A percentile compares a stretch with the other conserved stretches of the same genome.
phyloP scores from a whole-genome alignment of 805 yeast species.

The Kluyveromyces starmeri region DNA sequence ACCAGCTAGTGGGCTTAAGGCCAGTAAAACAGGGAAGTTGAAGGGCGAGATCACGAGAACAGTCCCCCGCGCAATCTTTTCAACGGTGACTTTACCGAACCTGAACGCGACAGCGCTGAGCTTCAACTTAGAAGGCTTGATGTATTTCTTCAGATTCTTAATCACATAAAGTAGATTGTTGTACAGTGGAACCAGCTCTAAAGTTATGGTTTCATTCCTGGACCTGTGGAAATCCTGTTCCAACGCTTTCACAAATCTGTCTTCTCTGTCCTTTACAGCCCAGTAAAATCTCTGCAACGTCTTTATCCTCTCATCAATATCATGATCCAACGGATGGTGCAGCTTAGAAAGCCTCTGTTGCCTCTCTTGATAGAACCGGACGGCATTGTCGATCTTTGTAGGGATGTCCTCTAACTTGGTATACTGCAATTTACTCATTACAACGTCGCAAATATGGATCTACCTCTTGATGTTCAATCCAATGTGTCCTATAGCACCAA shows the following conservation, averaged over 20 bases:
- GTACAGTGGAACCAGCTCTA: conserved; percentile 46
- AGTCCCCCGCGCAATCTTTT: conserved; percentile 48
- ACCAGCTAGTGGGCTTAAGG: conserved; percentile 59
- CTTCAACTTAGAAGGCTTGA: conserved; percentile 37
- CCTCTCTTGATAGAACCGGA: conserved; percentile 11
- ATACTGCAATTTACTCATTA: conserved; percentile 4
- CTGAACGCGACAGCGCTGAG: conserved; percentile 23
- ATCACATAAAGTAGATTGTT: conserved; percentile 54
- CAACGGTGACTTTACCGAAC: conserved; percentile 34
- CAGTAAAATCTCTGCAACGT: conserved; percentile 62
- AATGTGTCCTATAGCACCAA: no score
- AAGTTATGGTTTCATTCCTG: conserved; percentile 47
- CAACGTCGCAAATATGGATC: no score
- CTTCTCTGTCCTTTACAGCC: conserved; percentile 50
- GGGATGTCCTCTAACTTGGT: conserved; percentile 16
- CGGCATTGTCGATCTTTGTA: conserved; percentile 9
- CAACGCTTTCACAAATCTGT: conserved; percentile 48
- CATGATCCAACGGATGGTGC: conserved; percentile 12
- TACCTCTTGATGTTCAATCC: no score
- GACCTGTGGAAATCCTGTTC: conserved; percentile 60
- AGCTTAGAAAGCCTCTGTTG: conserved; percentile 13
- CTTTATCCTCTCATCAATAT: conserved; percentile 37
- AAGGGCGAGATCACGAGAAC: conserved; percentile 49
- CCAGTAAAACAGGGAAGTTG: conserved; percentile 44
- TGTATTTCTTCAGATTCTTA: conserved; percentile 51